A percentile compares a stretch with the other conserved stretches of the same genome.
Evolutionary conservation across 192 early-diverging fungal species (phyloP).

Genomic region (Glomus cerebriforme): DNA sequence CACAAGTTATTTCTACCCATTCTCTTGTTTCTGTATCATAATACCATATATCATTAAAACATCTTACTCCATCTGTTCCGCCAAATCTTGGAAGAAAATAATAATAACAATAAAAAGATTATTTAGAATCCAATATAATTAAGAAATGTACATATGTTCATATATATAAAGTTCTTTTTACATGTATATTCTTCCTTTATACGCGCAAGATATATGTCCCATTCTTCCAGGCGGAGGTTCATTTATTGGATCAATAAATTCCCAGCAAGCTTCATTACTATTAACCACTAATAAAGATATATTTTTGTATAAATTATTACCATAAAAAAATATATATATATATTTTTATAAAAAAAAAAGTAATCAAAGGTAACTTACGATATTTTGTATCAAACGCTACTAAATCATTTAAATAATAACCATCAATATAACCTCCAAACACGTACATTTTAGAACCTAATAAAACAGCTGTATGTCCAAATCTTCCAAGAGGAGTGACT

Average conservation of each 20-base stretch:
- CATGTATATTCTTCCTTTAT: constrained; percentile 33
- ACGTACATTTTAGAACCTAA: constrained; percentile 54
- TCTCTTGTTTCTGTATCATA: constrained; percentile 43
- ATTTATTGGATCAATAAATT: constrained; percentile 21
- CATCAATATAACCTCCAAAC: constrained; percentile 54
- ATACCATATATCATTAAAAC: constrained; percentile 61
- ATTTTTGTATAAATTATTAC: not conserved
- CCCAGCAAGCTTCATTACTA: constrained; percentile 8
- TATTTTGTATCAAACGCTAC: not conserved
- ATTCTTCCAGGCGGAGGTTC: constrained; percentile 21
- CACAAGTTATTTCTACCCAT: constrained; percentile 48
- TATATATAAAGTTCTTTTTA: constrained; percentile 8
- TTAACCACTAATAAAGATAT: not conserved
- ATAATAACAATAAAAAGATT: not conserved
- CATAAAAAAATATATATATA: no score
- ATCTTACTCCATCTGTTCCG: constrained; percentile 49
- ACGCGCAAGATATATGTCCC: constrained; percentile 24
- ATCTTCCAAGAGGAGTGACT: constrained; percentile 33
- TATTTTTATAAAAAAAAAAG: not conserved
- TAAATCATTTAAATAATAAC: constrained; percentile 45
- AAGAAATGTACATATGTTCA: not conserved
- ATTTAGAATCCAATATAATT: not conserved
- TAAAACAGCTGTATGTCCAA: constrained; percentile 36
- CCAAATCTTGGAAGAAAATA: constrained; percentile 46
- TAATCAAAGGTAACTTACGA: not conserved